Percentiles rank a stretch among this genome's conserved stretches.
Conservation (phyloP, 352 stramenopile species). For the Phytopythium aichiense region DNA sequence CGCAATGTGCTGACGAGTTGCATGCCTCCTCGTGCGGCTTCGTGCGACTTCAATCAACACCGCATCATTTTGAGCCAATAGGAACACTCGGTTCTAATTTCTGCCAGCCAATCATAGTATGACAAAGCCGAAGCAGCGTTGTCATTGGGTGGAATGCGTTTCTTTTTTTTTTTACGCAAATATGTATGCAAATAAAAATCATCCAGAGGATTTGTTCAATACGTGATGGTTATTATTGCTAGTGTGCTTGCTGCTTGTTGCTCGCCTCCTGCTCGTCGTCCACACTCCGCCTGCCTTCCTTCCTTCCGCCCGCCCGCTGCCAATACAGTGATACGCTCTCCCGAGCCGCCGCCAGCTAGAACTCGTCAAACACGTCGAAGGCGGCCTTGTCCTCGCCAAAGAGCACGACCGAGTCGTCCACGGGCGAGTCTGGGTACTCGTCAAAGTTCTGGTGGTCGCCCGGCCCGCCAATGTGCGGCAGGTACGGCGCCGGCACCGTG, state of each 20-base stretch:
- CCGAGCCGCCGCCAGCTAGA: constrained; percentile 31
- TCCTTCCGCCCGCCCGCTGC: not conserved
- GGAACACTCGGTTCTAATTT: too few species aligned
- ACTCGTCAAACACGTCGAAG: constrained; percentile 86
- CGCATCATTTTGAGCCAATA: too few species aligned
- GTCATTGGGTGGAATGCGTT: too few species aligned
- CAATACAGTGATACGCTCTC: constrained; percentile 1
- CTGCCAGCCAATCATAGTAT: too few species aligned
- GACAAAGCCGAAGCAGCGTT: too few species aligned
- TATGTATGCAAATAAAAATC: too few species aligned
- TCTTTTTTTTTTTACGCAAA: too few species aligned
- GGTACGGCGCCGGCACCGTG: constrained; percentile 74
- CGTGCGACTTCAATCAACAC: too few species aligned
- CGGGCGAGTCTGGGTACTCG: constrained; percentile 89
- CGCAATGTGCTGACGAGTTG: too few species aligned
- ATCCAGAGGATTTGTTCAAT: not conserved
- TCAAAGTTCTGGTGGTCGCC: constrained; percentile 93
- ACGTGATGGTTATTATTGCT: constrained; percentile 1
- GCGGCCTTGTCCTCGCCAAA: constrained; percentile 80
- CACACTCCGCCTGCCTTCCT: not conserved
- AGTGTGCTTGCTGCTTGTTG: not conserved
- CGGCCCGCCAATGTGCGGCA: constrained; percentile 77
- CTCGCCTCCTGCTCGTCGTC: not conserved
- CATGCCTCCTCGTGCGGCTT: too few species aligned
- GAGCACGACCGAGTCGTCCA: constrained; percentile 80